phyloP scores from a whole-genome alignment of 805 yeast genomes.

The Candida coleopterorum region DNA sequence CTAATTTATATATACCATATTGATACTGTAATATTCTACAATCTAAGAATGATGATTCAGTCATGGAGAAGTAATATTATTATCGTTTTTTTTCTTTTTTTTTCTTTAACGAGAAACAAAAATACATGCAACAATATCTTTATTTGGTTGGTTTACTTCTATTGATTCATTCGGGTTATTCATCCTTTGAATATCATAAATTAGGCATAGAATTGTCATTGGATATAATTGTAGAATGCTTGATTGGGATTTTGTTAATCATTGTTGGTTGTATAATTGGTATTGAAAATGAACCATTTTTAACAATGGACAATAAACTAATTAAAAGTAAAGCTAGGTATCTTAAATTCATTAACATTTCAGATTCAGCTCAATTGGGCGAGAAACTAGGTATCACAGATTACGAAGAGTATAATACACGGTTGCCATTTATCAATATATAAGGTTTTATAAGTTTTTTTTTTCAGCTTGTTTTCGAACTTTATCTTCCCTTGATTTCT shows the following conservation, averaged over 20 bases:
- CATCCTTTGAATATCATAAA: constrained; percentile 49
- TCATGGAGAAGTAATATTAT: background rate
- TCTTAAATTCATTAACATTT: constrained; percentile 44
- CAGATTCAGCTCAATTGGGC: constrained; percentile 42
- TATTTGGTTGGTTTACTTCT: constrained; percentile 15
- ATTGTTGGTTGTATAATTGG: constrained; percentile 35
- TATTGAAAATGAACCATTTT: constrained; percentile 18
- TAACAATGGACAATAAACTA: constrained; percentile 22
- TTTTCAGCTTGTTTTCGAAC: constrained; percentile 40
- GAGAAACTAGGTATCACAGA: constrained; percentile 46
- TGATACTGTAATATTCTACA: constrained; percentile 51
- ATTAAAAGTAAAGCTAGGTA: constrained; percentile 24
- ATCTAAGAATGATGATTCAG: constrained; percentile 8
- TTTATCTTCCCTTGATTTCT: constrained; percentile 41
- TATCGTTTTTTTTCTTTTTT: background rate
- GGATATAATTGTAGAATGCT: constrained; percentile 49
- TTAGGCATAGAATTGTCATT: constrained; percentile 30
- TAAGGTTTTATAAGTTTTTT: constrained; percentile 33
- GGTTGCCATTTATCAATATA: constrained; percentile 51
- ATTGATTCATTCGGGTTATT: constrained; percentile 48
- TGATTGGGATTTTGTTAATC: constrained; percentile 42
- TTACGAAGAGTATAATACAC: constrained; percentile 44
- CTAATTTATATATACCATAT: constrained; percentile 47
- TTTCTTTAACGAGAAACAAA: too few relatives aligned
- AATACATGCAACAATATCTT: constrained; percentile 3